These are phyloP conservation scores for Tricladium varicosporioides DNA, from an alignment of 2,329 filamentous ascomycete species.

Conservation along the genomic window DNA sequence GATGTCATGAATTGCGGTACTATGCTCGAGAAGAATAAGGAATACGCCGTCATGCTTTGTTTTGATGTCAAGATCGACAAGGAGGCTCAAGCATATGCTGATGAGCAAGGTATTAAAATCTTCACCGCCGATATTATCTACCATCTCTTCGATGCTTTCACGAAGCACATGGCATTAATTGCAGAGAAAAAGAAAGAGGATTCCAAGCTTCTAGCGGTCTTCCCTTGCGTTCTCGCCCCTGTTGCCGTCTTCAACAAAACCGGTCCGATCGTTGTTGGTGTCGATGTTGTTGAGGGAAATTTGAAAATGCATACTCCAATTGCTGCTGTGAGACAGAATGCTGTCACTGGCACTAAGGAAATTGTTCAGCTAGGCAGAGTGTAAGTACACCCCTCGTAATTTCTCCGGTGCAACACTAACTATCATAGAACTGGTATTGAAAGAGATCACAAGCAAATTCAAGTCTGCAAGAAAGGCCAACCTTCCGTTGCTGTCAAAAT, in stretches of 20 bases:
- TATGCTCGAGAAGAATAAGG: conserved; percentile 93
- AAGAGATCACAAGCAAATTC: conserved; percentile 93
- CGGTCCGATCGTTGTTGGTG: conserved; percentile 87
- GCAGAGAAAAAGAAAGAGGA: conserved; percentile 94
- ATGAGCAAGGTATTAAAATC: conserved; percentile 93
- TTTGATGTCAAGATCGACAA: conserved; percentile 99
- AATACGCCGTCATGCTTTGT: conserved; percentile 98
- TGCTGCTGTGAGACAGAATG: conserved; percentile 78
- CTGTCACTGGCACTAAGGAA: conserved; percentile 78
- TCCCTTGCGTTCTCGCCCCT: conserved; percentile 87
- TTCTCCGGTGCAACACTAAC: conserved; percentile 23
- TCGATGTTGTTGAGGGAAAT: conserved; percentile 90
- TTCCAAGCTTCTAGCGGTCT: conserved; percentile 91
- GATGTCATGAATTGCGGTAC: conserved; percentile 94
- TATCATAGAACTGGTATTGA: conserved; percentile 81
- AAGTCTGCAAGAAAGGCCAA: conserved; percentile 89
- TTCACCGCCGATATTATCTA: conserved; percentile 99
- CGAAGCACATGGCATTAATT: conserved; percentile 85
- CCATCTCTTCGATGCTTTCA: conserved; percentile 96
- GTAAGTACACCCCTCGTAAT: conserved; percentile 25
- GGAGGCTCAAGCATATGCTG: conserved; percentile 85
- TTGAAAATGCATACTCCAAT: conserved; percentile 87
- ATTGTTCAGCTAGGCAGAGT: conserved; percentile 86
- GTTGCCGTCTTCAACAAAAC: conserved; percentile 99
- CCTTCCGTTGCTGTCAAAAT: conserved; percentile 99